Evolutionary conservation across 2,329 filamentous ascomycete genomes (phyloP), one percentile per base, ranked within the genome.

Genomic region (Cladorrhinum sp.): DNA sequence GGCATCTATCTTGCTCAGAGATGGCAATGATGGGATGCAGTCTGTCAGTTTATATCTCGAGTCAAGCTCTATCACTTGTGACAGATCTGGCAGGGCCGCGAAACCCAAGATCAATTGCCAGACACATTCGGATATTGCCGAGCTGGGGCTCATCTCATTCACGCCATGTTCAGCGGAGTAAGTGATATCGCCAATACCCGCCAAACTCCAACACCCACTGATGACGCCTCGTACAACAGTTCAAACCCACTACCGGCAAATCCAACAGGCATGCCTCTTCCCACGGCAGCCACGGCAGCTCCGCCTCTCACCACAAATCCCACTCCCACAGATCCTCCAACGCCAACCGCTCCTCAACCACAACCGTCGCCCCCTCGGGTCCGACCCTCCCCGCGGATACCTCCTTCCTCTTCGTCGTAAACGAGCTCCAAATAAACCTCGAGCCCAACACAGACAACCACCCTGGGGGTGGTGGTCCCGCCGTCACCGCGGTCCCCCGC

Each of bases 351-450:
- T 18, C 42, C 5, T 46, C 42, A 46, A 9, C 42, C 42, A 3
- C 42, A 8, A 14, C 42, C 8, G 42, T 21, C 5, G 6, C 16
- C 7, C 6, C n/a, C 42, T 8, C 14, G 3, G 16, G 16, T 8
- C n/a, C 2, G 3, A 2, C 42, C n/a, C n/a, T 12, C 16, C 3
- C 2, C 21, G 7, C 10, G 3, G 2, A 20, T 16, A 33, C 18
- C 14, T 64, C 62, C 33, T 79, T 79, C 58, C 63, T 78, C 1
- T 79, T 79, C 24, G 68, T 75, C 2, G 69, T 77, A 50, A 77
- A 76, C 60, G 72, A 76, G 46, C 65, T 77, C 2, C 5, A 58
- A 1, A 59, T 74, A 21, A 49, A 66, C 6, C 51, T 52, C 5
- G 54, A 67, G 3, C 21, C 39, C 0, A 53, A 49, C 4, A 12